These are phyloP conservation scores for Cystobasidium ongulense DNA, from an alignment of 768 basidiomycete genomes.

Conservation along the genomic window DNA sequence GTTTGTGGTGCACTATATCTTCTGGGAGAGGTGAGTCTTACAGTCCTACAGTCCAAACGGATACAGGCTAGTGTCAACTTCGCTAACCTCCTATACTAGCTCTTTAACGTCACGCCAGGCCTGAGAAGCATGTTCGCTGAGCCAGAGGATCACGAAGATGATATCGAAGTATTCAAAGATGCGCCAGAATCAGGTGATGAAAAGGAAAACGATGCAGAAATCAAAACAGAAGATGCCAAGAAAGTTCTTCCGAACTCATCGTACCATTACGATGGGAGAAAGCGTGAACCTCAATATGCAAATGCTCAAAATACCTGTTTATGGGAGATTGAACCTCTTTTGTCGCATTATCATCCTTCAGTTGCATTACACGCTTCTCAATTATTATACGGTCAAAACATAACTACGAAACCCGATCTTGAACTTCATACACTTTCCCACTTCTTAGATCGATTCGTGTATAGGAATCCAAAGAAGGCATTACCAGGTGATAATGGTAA, in stretches of 20 bases:
- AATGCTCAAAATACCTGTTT: conserved; percentile 69
- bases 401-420: conserved; percentile 78
- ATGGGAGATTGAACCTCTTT: conserved; percentile 81
- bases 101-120: conserved; percentile 52
- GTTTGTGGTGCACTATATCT: conserved; percentile 78
- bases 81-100: conserved; percentile 46
- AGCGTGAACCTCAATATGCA: conserved; percentile 80
- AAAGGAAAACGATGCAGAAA: conserved; percentile 21
- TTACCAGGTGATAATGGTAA: not conserved
- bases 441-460: conserved; percentile 94
- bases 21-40: conserved; percentile 67
- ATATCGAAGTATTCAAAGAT: conserved; percentile 27
- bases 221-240: not conserved
- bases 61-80: no score
- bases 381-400: conserved; percentile 60
- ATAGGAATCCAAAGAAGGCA: conserved; percentile 76
- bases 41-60: not conserved
- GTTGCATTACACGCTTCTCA: conserved; percentile 77
- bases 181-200: conserved; percentile 4
- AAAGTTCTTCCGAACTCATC: conserved; percentile 14
- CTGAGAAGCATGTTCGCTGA: conserved; percentile 51
- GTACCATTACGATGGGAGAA: conserved; percentile 68
- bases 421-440: conserved; percentile 85
- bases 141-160: conserved; percentile 37
- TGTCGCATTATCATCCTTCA: conserved; percentile 83